These are phyloP conservation scores for Cylindrodendrum hubeiense DNA, from an alignment of 2,329 filamentous ascomycete genomes.

Conservation along the genomic window DNA sequence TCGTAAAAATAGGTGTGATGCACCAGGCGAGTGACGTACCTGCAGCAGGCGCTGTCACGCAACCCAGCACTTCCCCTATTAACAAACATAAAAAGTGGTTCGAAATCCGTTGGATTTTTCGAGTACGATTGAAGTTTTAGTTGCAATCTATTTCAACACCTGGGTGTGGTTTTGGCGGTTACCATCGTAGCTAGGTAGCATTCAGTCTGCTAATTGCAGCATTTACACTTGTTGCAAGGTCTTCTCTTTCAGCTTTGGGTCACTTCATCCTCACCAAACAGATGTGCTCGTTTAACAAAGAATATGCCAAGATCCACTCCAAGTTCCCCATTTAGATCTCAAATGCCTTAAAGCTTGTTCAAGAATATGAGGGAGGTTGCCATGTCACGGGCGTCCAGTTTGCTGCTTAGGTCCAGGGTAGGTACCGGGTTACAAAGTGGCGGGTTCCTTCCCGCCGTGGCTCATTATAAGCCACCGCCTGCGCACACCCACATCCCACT, in stretches of 20 bases:
- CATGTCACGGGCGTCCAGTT: background rate
- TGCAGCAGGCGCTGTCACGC: background rate
- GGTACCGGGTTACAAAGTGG: background rate
- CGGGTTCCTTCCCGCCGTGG: background rate
- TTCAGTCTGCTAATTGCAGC: too few relatives aligned
- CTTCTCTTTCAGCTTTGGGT: too few relatives aligned
- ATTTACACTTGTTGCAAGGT: too few relatives aligned
- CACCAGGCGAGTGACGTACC: background rate
- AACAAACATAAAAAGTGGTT: background rate
- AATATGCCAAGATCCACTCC: too few relatives aligned
- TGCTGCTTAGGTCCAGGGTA: background rate
- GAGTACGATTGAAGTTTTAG: background rate
- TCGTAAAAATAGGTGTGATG: background rate
- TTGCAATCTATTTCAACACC: too few relatives aligned
- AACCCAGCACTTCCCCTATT: background rate
- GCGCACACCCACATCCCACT: background rate
- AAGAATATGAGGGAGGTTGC: background rate
- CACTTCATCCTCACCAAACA: background rate
- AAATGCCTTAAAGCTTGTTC: background rate
- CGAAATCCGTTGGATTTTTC: too few relatives aligned
- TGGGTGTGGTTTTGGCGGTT: too few relatives aligned
- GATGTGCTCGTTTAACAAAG: background rate
- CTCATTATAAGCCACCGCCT: background rate
- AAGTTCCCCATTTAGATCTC: background rate
- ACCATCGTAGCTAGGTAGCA: too few relatives aligned